A percentile compares a stretch with the other conserved stretches of the same genome.
These are phyloP conservation scores for Peronospora belbahrii DNA, from an alignment of 352 stramenopile genomes.

Conservation along the genomic window DNA sequence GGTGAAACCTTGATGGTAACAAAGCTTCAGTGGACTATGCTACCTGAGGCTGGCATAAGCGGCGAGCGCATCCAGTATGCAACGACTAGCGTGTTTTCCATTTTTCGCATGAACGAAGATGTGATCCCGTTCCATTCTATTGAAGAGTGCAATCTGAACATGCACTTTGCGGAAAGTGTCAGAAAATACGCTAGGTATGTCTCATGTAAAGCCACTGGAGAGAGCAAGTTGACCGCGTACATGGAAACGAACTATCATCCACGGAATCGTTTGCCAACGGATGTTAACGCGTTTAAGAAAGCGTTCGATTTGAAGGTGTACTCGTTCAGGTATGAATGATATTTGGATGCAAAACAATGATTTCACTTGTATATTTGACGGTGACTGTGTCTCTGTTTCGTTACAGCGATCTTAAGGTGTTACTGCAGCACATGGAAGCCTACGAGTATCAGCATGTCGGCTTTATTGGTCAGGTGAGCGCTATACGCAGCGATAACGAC, in stretches of 20 bases:
- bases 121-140: constrained; percentile 26
- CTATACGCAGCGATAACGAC: constrained; percentile 2
- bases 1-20: constrained; percentile 47
- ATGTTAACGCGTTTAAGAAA: constrained; percentile 21
- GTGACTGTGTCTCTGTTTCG: neutral
- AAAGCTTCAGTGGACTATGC: constrained; percentile 42
- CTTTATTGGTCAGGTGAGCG: constrained; percentile 18
- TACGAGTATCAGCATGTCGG: constrained; percentile 26
- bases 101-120: constrained; percentile 32
- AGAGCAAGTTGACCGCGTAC: constrained; percentile 20
- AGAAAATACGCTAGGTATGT: constrained; percentile 14
- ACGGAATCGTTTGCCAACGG: constrained; percentile 14
- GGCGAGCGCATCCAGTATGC: constrained; percentile 34
- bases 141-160: constrained; percentile 32
- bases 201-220: constrained; percentile 5
- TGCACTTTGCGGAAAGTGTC: constrained; percentile 28
- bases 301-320: constrained; percentile 14
- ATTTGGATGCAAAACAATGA: neutral
- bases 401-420: constrained; percentile 16
- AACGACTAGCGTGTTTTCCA: constrained; percentile 31
- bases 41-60: neutral
- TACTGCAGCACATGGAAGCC: constrained; percentile 16
- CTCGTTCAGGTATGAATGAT: constrained; percentile 22
- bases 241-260: constrained; percentile 27
- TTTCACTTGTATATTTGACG: neutral